Percentiles rank a stretch among this genome's conserved stretches.
Conservation (phyloP, 306 rosid species). For the Cajanus cajan region DNA sequence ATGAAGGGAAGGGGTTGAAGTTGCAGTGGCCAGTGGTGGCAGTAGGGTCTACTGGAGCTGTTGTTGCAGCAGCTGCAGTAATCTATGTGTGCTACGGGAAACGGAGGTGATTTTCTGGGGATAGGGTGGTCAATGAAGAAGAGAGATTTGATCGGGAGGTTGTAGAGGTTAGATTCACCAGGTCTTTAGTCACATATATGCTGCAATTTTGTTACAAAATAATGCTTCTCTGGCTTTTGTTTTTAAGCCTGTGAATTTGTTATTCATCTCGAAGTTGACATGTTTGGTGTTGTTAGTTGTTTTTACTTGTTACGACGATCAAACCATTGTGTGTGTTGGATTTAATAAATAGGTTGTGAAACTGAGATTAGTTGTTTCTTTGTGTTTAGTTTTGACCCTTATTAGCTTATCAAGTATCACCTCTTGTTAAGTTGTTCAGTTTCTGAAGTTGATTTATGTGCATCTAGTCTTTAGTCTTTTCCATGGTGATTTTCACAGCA, state of each 20-base stretch:
- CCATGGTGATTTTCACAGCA: neutral
- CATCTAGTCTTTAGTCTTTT: neutral
- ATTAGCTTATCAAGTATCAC: neutral
- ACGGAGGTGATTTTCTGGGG: slow-evolving; percentile 47
- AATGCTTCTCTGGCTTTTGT: slow-evolving; percentile 45
- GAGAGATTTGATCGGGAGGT: slow-evolving; percentile 18
- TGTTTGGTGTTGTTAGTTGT: slow-evolving; percentile 44
- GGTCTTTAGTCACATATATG: slow-evolving; percentile 28
- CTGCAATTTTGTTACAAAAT: slow-evolving; percentile 68
- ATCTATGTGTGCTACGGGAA: slow-evolving; percentile 45
- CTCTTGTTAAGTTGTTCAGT: neutral
- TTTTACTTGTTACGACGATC: slow-evolving; percentile 24
- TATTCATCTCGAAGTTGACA: slow-evolving; percentile 27
- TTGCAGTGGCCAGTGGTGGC: slow-evolving; percentile 64
- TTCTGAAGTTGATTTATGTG: neutral
- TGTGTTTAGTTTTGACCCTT: neutral
- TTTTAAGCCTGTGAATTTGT: slow-evolving; percentile 46
- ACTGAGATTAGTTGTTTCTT: neutral
- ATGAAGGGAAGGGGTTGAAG: slow-evolving; percentile 44
- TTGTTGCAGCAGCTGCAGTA: slow-evolving; percentile 50
- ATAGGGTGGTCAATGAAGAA: neutral
- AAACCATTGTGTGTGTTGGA: slow-evolving; percentile 32
- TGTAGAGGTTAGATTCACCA: slow-evolving; percentile 54
- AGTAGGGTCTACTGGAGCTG: slow-evolving; percentile 67
- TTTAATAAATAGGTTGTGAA: slow-evolving; percentile 25